Evolutionary conservation across 495 filamentous ascomycete species (phyloP).

Genomic region (Trichocladium antarcticum): DNA sequence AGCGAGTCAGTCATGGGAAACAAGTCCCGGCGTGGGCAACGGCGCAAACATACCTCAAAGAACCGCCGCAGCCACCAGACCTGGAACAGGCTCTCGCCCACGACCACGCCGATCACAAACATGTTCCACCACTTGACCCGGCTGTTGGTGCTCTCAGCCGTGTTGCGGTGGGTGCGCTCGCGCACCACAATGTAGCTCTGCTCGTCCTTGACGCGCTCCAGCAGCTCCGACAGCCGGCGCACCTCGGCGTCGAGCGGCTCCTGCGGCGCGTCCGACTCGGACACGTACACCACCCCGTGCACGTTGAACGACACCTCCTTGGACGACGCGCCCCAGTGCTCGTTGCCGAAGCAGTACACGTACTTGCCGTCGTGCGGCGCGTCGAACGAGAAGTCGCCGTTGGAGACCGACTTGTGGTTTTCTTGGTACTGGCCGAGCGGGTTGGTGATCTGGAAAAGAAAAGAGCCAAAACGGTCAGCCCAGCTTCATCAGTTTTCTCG

Average conservation of each 20-base stretch:
- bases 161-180: slow-evolving; percentile 93
- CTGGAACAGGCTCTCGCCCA: slow-evolving; percentile 91
- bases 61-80: slow-evolving; percentile 99
- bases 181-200: slow-evolving; percentile 94
- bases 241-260: slow-evolving; percentile 93
- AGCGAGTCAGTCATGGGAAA: neutral
- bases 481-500: too few relatives aligned
- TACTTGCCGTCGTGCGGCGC: slow-evolving; percentile 79
- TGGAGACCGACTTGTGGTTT: slow-evolving; percentile 66
- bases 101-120: slow-evolving; percentile 81
- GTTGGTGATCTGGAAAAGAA: slow-evolving; percentile 60
- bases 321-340: slow-evolving; percentile 79
- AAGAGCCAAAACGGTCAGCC: neutral
- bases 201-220: slow-evolving; percentile 90
- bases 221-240: slow-evolving; percentile 68
- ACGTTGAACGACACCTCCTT: slow-evolving; percentile 99
- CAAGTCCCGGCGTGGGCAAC: too few relatives aligned
- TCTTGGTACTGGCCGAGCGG: slow-evolving; percentile 61
- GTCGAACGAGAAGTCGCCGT: slow-evolving; percentile 86
- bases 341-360: slow-evolving; percentile 97
- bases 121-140: slow-evolving; percentile 99
- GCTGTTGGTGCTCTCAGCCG: slow-evolving; percentile 93
- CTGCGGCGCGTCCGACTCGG: slow-evolving; percentile 68
- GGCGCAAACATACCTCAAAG: slow-evolving; percentile 65
- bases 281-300: slow-evolving; percentile 94